Evolutionary conservation across 345 rosid species (phyloP), one percentile per base, ranked within the genome.

Genomic region (Diplotaxis tenuifolia): DNA sequence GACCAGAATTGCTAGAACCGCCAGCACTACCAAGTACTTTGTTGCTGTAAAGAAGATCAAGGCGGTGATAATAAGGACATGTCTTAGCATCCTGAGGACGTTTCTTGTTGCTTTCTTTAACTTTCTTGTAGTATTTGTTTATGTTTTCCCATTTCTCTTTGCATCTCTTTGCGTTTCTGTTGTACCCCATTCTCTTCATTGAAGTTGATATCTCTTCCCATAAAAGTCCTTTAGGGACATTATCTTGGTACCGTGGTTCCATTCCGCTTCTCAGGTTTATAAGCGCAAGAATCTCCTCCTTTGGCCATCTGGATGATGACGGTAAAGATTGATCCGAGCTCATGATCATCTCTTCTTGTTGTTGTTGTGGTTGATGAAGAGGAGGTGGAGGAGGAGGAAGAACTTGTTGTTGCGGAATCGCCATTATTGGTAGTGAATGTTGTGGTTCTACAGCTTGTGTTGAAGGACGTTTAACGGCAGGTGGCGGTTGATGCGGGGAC

Each of bases 91-190:
- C 97, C 60, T 86, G 89, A n/a, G 90, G 90, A 45, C 97, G 88
- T 78, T 77, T 80, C 84, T 87, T 89, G 75, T 83, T 87, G 65
- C 93, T 84, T 73, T 91, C 97, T 78, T 91, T 91, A 28, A 89
- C 97, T 76, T 91, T 91, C 83, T 91, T 91, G 84, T 82, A 91
- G 78, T 91, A 91, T 61, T 91, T 91, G 83, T 91, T 91, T 54
- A 91, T 91, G 74, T 91, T 91, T 75, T 91, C 97, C 97, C 97
- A 91, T 72, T 91, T 91, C 78, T 91, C 96, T 73, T 91, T 91
- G 77, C 97, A 91, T 77, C 96, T 76, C 61, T 91, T 91, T 1
- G 97, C 75, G 68, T 62, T 88, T 38, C 97, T 75, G 23, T 83
- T 86, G 81, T 87, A 89, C 0, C 97, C 97, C 80, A 83, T 71